Evolutionary conservation across 306 rosid genomes (phyloP).

Genomic region (Vigna unguiculata): DNA sequence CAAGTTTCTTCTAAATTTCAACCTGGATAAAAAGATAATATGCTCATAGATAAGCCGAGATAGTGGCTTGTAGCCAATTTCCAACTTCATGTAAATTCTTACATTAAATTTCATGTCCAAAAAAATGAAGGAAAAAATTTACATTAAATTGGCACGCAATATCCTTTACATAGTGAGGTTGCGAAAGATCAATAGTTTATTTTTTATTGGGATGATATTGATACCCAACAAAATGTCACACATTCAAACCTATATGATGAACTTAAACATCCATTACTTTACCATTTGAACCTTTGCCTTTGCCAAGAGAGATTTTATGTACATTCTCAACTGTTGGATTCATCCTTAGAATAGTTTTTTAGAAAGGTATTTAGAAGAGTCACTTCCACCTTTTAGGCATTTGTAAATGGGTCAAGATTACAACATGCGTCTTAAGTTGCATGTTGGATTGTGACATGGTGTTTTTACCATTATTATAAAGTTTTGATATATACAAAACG

Average conservation of each 20-base stretch:
- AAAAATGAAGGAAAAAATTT: conserved; percentile 54
- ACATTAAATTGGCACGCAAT: conserved; percentile 69
- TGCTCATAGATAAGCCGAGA: too few species aligned
- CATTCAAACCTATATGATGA: conserved; percentile 62
- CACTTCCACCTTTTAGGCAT: conserved; percentile 39
- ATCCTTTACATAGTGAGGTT: conserved; percentile 59
- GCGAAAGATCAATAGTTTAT: conserved; percentile 51
- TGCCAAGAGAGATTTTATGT: conserved; percentile 56
- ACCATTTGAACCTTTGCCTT: conserved; percentile 53
- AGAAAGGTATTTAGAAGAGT: conserved; percentile 44
- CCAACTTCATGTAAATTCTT: conserved; percentile 45
- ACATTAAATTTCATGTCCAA: conserved; percentile 48
- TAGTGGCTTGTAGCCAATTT: too few species aligned
- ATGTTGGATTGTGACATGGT: conserved; percentile 65
- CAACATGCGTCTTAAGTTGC: conserved; percentile 57
- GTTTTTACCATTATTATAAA: conserved; percentile 54
- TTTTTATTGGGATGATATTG: conserved; percentile 85
- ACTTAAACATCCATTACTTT: conserved; percentile 53
- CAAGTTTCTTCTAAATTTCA: conserved; percentile 56
- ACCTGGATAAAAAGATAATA: conserved; percentile 46
- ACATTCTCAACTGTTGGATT: conserved; percentile 63
- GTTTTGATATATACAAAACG: conserved; percentile 53
- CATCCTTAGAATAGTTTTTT: conserved; percentile 56
- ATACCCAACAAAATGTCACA: conserved; percentile 56
- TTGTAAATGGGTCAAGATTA: conserved; percentile 68